A percentile compares a stretch with the other conserved stretches of the same genome.
phyloP scores from a whole-genome alignment of 345 rosid species.

The Lepidium africanum region DNA sequence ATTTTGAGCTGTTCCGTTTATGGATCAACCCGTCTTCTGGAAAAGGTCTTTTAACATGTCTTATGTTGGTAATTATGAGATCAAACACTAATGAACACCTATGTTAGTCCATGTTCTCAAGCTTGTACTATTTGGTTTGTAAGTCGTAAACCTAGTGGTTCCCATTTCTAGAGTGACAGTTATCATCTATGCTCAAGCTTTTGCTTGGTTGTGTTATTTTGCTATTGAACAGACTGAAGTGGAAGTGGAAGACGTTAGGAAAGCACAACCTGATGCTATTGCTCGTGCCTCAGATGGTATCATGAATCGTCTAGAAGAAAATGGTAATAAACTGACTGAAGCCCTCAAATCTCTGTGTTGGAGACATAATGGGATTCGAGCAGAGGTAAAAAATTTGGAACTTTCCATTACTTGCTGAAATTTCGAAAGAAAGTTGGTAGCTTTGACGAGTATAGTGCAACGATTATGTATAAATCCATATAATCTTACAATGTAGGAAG shows the following conservation, averaged over 20 bases:
- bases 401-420: neutral
- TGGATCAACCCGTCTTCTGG: neutral
- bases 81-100: neutral
- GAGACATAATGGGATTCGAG: conserved; percentile 72
- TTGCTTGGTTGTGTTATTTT: conserved; percentile 21
- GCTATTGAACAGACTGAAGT: conserved; percentile 42
- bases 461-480: neutral
- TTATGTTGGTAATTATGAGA: neutral
- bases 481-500: conserved; percentile 47
- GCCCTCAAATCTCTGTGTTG: conserved; percentile 79
- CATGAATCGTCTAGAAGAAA: conserved; percentile 55
- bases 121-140: neutral
- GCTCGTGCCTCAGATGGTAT: conserved; percentile 57
- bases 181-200: neutral
- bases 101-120: neutral
- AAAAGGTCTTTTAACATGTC: neutral
- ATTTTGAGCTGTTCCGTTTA: neutral
- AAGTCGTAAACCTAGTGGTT: neutral
- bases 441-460: neutral
- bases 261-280: conserved; percentile 69
- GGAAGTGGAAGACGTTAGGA: conserved; percentile 61
- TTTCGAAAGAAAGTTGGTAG: neutral
- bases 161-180: neutral
- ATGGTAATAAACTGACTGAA: conserved; percentile 47
- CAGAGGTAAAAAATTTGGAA: conserved; percentile 50